Evolutionary conservation across 2,329 filamentous ascomycete species (phyloP).

Genomic region (Aureobasidium subglaciale): DNA sequence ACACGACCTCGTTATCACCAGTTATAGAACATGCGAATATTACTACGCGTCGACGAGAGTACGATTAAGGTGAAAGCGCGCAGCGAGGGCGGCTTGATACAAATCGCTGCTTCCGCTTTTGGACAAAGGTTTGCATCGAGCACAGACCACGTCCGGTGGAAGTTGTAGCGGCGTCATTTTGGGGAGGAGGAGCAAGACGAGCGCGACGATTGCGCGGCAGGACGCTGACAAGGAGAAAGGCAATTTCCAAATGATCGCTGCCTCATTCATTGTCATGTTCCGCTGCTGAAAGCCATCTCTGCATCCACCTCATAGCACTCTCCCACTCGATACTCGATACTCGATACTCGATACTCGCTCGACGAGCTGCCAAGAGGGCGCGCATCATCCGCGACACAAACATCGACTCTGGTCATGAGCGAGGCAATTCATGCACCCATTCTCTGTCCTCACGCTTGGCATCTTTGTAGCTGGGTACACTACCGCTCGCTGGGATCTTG

Average conservation of each 20-base stretch:
- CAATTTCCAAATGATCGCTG: slow-evolving; percentile 6
- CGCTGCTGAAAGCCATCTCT: neutral
- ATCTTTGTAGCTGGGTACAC: slow-evolving; percentile 99
- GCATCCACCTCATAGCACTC: neutral
- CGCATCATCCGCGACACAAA: neutral
- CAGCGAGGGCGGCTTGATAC: neutral
- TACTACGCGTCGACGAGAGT: neutral
- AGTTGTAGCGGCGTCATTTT: neutral
- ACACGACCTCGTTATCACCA: neutral
- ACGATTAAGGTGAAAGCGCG: neutral
- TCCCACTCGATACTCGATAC: too few species aligned
- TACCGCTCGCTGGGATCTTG: slow-evolving; percentile 97
- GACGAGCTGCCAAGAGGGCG: slow-evolving; percentile 12
- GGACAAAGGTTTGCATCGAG: slow-evolving; percentile 2
- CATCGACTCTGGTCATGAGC: slow-evolving; percentile 16
- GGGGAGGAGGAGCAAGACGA: neutral
- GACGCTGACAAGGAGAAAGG: slow-evolving; percentile 5
- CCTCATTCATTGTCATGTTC: neutral
- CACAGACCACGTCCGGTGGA: neutral
- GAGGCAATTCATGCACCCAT: slow-evolving; percentile 77
- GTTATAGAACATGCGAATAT: neutral
- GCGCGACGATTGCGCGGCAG: slow-evolving; percentile 7
- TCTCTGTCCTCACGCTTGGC: slow-evolving; percentile 88
- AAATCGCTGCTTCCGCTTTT: slow-evolving; percentile 5
- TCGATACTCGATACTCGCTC: neutral